Evolutionary conservation across 495 filamentous ascomycete species (phyloP).

Genomic region (Immersiella caudata): DNA sequence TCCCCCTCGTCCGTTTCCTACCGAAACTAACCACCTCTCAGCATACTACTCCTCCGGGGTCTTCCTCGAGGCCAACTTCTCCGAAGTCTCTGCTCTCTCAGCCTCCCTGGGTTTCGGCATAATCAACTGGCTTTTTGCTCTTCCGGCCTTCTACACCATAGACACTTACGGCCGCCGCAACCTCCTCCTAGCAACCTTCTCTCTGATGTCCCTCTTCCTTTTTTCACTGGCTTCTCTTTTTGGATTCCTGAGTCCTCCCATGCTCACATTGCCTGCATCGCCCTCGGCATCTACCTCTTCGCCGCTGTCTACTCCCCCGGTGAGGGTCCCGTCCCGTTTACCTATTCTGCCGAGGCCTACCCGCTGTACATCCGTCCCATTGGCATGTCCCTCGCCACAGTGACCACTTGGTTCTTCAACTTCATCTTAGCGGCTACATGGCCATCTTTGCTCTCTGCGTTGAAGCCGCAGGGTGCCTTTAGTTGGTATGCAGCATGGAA

Average conservation of each 20-base stretch:
- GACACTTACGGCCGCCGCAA: conserved; percentile 83
- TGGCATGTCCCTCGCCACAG: conserved; percentile 69
- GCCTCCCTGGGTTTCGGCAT: conserved; percentile 76
- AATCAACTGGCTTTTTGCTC: conserved; percentile 78
- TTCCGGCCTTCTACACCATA: conserved; percentile 79
- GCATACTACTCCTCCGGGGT: conserved; percentile 72
- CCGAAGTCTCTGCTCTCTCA: conserved; percentile 57
- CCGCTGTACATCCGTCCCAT: conserved; percentile 73
- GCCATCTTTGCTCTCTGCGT: conserved; percentile 57
- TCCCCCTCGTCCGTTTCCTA: conserved; percentile 20
- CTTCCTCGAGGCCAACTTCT: conserved; percentile 62
- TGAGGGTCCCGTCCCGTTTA: conserved; percentile 81
- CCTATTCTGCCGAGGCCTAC: conserved; percentile 80
- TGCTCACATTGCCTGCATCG: conserved; percentile 59
- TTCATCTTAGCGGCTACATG: conserved; percentile 68
- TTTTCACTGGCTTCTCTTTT: conserved; percentile 80
- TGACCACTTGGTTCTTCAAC: conserved; percentile 73
- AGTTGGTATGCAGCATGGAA: conserved; percentile 73
- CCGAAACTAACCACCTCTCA: conserved; percentile 55
- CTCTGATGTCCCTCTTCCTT: conserved; percentile 70
- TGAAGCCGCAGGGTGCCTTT: conserved; percentile 64
- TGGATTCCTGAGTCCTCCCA: conserved; percentile 59
- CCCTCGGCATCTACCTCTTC: conserved; percentile 74
- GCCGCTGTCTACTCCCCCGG: conserved; percentile 77
- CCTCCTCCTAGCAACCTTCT: conserved; percentile 75